Evolutionary conservation across 768 basidiomycete genomes (phyloP).

Genomic region (Mycena maculata): DNA sequence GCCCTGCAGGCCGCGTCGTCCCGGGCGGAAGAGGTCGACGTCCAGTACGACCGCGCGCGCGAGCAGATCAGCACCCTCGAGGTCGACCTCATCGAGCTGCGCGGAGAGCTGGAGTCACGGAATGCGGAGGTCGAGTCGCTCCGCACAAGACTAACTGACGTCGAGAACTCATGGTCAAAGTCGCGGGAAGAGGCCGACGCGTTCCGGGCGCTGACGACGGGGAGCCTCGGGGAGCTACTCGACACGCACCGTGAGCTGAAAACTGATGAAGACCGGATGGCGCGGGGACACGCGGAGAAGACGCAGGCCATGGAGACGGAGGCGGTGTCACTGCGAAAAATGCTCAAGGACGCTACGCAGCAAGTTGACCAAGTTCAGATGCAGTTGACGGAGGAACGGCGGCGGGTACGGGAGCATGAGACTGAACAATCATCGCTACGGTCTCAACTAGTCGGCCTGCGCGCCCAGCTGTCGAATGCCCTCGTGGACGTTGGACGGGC

Average conservation of each 20-base stretch:
- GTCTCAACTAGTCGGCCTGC: constrained; percentile 79
- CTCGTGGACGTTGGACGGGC: constrained; percentile 75
- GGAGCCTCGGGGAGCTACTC: constrained; percentile 85
- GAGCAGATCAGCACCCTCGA: constrained; percentile 80
- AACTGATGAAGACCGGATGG: constrained; percentile 82
- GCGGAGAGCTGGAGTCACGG: constrained; percentile 83
- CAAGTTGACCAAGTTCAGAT: constrained; percentile 76
- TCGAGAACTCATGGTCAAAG: constrained; percentile 92
- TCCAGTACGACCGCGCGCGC: constrained; percentile 75
- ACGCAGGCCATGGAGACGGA: constrained; percentile 84
- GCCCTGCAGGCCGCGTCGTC: constrained; percentile 82
- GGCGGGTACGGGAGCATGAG: constrained; percentile 71
- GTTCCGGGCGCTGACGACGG: constrained; percentile 87
- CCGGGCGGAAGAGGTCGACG: constrained; percentile 83
- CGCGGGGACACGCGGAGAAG: constrained; percentile 85
- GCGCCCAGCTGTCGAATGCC: constrained; percentile 76
- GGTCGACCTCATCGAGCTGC: constrained; percentile 79
- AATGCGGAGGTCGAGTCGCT: constrained; percentile 79
- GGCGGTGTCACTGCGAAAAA: constrained; percentile 75
- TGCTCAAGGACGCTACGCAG: constrained; percentile 83
- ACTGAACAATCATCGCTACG: constrained; percentile 71
- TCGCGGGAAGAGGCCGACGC: constrained; percentile 95
- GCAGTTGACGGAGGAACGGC: constrained; percentile 76
- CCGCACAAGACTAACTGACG: constrained; percentile 74
- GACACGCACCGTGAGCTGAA: constrained; percentile 89